Conservation (phyloP, 2,329 filamentous ascomycete species). For the Septoria petroselini region DNA sequence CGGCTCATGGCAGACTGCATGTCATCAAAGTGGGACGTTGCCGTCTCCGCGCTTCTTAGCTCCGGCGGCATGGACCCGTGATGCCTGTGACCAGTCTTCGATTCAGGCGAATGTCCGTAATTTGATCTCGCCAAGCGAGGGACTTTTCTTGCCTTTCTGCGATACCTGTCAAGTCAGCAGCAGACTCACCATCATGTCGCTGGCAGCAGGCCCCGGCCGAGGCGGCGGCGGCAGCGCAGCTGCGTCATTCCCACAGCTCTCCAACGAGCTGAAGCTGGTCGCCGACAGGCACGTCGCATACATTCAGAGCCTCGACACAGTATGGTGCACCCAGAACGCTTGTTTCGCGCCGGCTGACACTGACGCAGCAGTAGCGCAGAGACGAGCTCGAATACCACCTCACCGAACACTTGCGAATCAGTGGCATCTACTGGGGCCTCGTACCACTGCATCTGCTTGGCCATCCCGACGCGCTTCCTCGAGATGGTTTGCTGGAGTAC, state of each 20-base stretch:
- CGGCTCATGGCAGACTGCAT: no score
- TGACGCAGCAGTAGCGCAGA: constrained; percentile 59
- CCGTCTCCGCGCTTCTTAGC: background rate
- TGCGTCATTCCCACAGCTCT: constrained; percentile 37
- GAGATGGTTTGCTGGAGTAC: constrained; percentile 79
- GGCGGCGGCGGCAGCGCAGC: constrained; percentile 41
- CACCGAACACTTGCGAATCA: constrained; percentile 92
- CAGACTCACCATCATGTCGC: constrained; percentile 49
- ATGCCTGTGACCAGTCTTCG: constrained; percentile 8
- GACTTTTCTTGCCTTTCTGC: background rate
- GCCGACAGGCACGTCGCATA: constrained; percentile 78
- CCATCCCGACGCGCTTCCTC: constrained; percentile 75
- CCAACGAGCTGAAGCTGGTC: constrained; percentile 52
- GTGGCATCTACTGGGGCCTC: constrained; percentile 94
- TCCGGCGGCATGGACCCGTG: background rate
- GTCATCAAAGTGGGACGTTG: background rate
- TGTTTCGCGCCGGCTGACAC: constrained; percentile 38
- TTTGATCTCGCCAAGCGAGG: background rate
- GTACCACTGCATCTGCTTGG: constrained; percentile 82
- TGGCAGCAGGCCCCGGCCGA: constrained; percentile 59
- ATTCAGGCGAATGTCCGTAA: background rate
- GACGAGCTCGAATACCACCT: constrained; percentile 98
- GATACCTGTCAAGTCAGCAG: background rate
- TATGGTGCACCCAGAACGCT: constrained; percentile 43
- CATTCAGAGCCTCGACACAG: constrained; percentile 85